Percentiles rank a stretch among this genome's conserved stretches.
Evolutionary conservation across 2,329 filamentous ascomycete genomes (phyloP).

Genomic region (Botrytis aclada): DNA sequence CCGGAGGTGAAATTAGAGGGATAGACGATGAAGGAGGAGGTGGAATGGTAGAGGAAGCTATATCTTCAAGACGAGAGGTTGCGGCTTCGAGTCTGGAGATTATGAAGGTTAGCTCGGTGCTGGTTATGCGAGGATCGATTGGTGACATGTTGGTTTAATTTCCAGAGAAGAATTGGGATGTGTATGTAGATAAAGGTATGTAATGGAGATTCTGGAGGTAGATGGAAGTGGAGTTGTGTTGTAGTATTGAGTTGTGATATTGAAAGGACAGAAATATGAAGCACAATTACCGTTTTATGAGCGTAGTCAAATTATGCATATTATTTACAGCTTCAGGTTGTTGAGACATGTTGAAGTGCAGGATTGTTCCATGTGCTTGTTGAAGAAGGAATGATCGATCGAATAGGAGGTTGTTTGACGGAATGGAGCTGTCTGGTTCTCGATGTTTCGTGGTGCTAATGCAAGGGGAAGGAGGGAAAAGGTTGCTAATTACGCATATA

Average conservation of each 20-base stretch:
- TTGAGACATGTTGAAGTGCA: conserved; percentile 47
- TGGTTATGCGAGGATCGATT: conserved; percentile 30
- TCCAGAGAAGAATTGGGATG: neutral
- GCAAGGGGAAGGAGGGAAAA: conserved; percentile 2
- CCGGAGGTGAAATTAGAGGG: conserved; percentile 27
- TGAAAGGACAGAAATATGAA: conserved; percentile 20
- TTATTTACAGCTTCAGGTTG: conserved; percentile 57
- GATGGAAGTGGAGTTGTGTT: neutral
- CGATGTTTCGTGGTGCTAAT: neutral
- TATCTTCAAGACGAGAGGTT: conserved; percentile 93
- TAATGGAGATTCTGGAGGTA: neutral
- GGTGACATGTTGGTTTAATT: conserved; percentile 27
- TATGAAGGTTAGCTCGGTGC: conserved; percentile 34
- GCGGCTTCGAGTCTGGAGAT: conserved; percentile 85
- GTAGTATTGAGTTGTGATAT: neutral
- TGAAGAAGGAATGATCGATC: conserved; percentile 3
- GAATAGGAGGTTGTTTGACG: neutral
- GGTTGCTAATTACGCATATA: neutral
- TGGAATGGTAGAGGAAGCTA: conserved; percentile 73
- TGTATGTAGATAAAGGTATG: conserved; percentile 2
- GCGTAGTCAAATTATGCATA: conserved; percentile 94
- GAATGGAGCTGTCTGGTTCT: neutral
- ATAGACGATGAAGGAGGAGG: conserved; percentile 41
- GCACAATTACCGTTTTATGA: conserved; percentile 86
- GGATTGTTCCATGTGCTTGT: conserved; percentile 15